These are phyloP conservation scores for Aspergillus ibericus DNA, from an alignment of 2,329 filamentous ascomycete genomes.

Conservation along the genomic window DNA sequence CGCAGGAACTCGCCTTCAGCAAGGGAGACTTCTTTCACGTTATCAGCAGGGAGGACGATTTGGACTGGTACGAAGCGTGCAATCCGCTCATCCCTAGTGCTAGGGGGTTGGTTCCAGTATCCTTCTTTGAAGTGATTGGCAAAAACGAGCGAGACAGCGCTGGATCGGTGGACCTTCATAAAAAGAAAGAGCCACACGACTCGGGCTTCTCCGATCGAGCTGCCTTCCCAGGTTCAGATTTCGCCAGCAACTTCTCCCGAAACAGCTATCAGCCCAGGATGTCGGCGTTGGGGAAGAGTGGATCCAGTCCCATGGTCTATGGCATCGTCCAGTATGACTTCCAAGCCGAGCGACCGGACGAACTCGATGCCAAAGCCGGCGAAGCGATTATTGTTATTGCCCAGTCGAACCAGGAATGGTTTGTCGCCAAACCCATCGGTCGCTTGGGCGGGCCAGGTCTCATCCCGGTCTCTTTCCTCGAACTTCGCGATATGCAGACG, in stretches of 20 bases:
- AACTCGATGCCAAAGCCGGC: slow-evolving; percentile 89
- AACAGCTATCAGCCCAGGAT: slow-evolving; percentile 39
- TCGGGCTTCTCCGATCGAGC: slow-evolving; percentile 76
- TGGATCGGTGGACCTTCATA: slow-evolving; percentile 58
- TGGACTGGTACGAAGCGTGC: slow-evolving; percentile 97
- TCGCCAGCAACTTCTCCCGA: slow-evolving; percentile 19
- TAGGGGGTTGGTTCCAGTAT: slow-evolving; percentile 86
- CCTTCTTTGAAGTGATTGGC: slow-evolving; percentile 88
- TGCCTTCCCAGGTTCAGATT: slow-evolving; percentile 30
- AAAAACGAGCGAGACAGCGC: slow-evolving; percentile 89
- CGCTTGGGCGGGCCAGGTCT: slow-evolving; percentile 91
- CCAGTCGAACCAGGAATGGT: slow-evolving; percentile 98
- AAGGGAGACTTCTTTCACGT: slow-evolving; percentile 98
- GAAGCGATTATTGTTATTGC: slow-evolving; percentile 98
- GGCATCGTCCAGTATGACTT: slow-evolving; percentile 98
- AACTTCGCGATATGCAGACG: slow-evolving; percentile 90
- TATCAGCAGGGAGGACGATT: slow-evolving; percentile 89
- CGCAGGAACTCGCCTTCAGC: slow-evolving; percentile 83
- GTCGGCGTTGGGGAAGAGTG: slow-evolving; percentile 50
- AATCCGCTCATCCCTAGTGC: slow-evolving; percentile 84
- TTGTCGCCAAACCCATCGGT: slow-evolving; percentile 98
- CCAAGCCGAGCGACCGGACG: slow-evolving; percentile 89
- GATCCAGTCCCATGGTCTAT: slow-evolving; percentile 82
- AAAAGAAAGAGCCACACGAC: slow-evolving; percentile 72
- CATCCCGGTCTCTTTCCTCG: slow-evolving; percentile 94